phyloP scores from a whole-genome alignment of 306 rosid species.

The Delonix regia region DNA sequence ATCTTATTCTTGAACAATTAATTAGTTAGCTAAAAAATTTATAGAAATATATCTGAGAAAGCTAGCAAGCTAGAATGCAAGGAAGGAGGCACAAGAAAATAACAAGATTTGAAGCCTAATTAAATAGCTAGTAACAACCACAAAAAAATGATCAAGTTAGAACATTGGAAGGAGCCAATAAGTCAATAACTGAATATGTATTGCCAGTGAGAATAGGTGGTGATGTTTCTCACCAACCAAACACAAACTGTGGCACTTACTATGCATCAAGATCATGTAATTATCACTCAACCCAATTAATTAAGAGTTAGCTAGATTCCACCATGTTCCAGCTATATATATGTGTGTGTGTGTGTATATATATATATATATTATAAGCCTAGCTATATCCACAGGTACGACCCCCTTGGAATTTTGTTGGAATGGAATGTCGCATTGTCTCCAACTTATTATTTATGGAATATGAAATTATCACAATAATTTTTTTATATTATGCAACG shows the following conservation, averaged over 20 bases:
- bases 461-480: background rate
- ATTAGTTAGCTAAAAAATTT: too few species aligned
- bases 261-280: background rate
- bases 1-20: too few species aligned
- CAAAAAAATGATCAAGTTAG: background rate
- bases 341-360: too few species aligned
- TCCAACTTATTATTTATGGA: background rate
- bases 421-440: too few species aligned
- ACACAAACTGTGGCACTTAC: background rate
- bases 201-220: background rate
- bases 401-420: background rate
- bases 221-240: background rate
- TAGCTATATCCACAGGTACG: background rate
- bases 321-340: too few species aligned
- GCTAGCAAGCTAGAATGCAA: too few species aligned
- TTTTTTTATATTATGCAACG: too few species aligned
- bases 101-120: too few species aligned
- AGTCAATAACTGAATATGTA: background rate
- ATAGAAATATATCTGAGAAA: too few species aligned
- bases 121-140: too few species aligned
- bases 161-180: background rate
- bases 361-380: too few species aligned
- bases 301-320: background rate
- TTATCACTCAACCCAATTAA: background rate
- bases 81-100: too few species aligned